phyloP scores from a whole-genome alignment of 78 protist genomes.

The Mastigamoeba balamuthi region DNA sequence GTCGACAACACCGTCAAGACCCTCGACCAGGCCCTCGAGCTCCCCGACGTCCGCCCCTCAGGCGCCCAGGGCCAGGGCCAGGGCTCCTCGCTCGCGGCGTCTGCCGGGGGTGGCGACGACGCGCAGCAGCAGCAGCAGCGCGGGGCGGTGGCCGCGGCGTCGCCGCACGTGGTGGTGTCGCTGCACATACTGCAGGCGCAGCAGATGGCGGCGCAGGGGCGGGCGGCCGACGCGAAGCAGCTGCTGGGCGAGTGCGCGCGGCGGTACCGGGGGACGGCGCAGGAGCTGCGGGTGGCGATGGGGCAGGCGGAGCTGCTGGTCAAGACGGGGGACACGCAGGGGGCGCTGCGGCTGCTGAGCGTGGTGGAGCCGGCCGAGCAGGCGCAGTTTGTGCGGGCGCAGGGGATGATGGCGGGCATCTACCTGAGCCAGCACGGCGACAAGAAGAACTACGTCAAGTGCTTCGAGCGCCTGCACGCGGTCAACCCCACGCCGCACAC shows the following conservation, averaged over 20 bases:
- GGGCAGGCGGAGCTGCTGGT: conserved; percentile 16
- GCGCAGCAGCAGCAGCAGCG: neutral
- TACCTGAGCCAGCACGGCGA: conserved; percentile 34
- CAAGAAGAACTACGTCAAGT: conserved; percentile 5
- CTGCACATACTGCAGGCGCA: neutral
- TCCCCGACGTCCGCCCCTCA: conserved; percentile 10
- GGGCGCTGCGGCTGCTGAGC: conserved; percentile 18
- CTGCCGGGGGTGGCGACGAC: neutral
- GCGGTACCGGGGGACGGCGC: conserved; percentile 3
- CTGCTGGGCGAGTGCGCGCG: neutral
- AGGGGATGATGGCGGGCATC: conserved; percentile 26
- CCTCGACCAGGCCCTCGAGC: conserved; percentile 13
- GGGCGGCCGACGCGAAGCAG: too few species aligned
- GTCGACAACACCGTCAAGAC: neutral
- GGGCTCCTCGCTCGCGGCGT: too few species aligned
- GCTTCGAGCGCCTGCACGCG: conserved; percentile 40
- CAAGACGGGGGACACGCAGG: conserved; percentile 6
- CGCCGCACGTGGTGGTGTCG: neutral
- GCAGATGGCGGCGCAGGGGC: too few species aligned
- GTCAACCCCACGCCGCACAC: neutral
- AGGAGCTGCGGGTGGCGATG: conserved; percentile 15
- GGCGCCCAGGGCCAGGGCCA: too few species aligned
- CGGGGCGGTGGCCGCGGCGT: neutral
- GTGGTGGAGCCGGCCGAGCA: neutral
- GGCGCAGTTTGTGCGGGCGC: conserved; percentile 34